These are phyloP conservation scores for Filobasidium uniguttulatum DNA, from an alignment of 1,284 basidiomycete species.

Conservation along the genomic window DNA sequence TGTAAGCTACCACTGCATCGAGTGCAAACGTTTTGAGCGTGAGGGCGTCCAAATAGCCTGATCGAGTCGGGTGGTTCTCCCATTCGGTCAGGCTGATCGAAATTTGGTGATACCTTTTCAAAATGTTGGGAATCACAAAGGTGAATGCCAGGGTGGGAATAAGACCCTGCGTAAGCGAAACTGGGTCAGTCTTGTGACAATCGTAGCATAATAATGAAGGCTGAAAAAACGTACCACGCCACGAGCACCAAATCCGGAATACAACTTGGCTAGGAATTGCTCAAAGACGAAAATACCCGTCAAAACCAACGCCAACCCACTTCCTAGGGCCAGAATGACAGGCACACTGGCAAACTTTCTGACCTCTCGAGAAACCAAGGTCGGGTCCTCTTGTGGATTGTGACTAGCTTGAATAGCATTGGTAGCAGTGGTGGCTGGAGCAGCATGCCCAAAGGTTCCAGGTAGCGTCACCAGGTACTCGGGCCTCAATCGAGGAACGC, in stretches of 20 bases:
- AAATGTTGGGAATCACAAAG: conserved; percentile 65
- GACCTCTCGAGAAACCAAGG: conserved; percentile 49
- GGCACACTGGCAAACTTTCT: conserved; percentile 63
- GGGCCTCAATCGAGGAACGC: conserved; percentile 60
- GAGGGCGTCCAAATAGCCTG: conserved; percentile 60
- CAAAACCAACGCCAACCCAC: conserved; percentile 53
- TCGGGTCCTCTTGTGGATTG: conserved; percentile 44
- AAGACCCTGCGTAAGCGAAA: conserved; percentile 44
- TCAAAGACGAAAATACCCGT: conserved; percentile 74
- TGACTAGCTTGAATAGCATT: conserved; percentile 24
- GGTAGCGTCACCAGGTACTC: conserved; percentile 41
- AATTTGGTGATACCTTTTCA: conserved; percentile 59
- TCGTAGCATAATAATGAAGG: background rate
- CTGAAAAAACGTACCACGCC: conserved; percentile 50
- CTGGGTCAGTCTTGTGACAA: background rate
- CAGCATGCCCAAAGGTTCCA: conserved; percentile 7
- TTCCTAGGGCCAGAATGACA: conserved; percentile 61
- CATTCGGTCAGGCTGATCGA: conserved; percentile 63
- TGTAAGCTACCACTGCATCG: conserved; percentile 76
- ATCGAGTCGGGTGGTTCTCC: conserved; percentile 80
- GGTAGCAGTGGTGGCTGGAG: conserved; percentile 3
- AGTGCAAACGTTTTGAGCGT: conserved; percentile 87
- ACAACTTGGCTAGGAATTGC: conserved; percentile 70
- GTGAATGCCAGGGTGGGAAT: conserved; percentile 74
- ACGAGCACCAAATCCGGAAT: conserved; percentile 69